Percentiles rank a stretch among this genome's conserved stretches.
Evolutionary conservation across 257 asterid genomes (phyloP).

Genomic region (Solanum acaule): DNA sequence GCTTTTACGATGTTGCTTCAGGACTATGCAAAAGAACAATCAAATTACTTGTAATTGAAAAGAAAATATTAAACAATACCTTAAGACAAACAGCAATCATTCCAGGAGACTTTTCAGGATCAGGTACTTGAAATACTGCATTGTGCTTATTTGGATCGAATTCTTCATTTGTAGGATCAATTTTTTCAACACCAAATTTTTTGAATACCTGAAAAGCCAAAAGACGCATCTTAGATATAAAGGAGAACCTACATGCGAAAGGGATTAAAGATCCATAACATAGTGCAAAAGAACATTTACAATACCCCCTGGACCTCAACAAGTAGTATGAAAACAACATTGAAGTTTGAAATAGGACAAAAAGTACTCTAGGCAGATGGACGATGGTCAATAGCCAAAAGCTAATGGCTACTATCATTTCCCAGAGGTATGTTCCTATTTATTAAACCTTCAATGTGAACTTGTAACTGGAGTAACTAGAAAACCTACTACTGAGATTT

Average conservation of each 20-base stretch:
- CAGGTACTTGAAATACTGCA: slow-evolving; percentile 92
- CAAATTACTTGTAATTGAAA: background rate
- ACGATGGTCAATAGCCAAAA: background rate
- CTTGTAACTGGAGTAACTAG: background rate
- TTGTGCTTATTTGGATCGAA: slow-evolving; percentile 91
- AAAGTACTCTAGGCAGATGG: background rate
- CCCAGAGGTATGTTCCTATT: background rate
- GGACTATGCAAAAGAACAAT: background rate
- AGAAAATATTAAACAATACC: slow-evolving; percentile 29
- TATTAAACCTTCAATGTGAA: background rate
- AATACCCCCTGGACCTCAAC: background rate
- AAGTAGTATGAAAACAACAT: background rate
- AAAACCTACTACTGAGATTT: background rate
- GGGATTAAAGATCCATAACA: background rate
- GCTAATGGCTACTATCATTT: background rate
- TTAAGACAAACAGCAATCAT: slow-evolving; percentile 76
- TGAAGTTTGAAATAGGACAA: background rate
- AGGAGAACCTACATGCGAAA: background rate
- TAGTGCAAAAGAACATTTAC: background rate
- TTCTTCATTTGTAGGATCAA: slow-evolving; percentile 60
- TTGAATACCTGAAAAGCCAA: slow-evolving; percentile 49
- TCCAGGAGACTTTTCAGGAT: slow-evolving; percentile 74
- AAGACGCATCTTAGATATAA: background rate
- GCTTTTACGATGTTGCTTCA: background rate
- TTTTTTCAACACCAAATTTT: slow-evolving; percentile 71